Evolutionary conservation across 108 stramenopile genomes (phyloP).

Genomic region (Nannochloropsis salina): DNA sequence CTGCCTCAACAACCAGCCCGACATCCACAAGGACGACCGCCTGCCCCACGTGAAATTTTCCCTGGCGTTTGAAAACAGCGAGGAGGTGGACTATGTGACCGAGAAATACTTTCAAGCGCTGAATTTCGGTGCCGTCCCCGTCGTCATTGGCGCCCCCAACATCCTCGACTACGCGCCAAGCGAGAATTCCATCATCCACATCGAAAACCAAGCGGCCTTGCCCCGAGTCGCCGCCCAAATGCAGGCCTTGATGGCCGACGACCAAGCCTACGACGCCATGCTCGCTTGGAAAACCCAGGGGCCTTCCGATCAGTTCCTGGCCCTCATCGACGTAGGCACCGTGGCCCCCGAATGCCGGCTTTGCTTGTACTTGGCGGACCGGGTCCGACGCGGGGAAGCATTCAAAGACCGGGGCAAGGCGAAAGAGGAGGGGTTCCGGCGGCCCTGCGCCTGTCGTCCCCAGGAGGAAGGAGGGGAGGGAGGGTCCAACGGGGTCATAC

Average conservation of each 20-base stretch:
- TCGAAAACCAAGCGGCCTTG: not conserved
- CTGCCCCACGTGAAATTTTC: slow-evolving; percentile 6
- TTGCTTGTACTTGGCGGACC: slow-evolving; percentile 15
- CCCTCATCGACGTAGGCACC: not conserved
- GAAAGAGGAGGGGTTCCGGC: not conserved
- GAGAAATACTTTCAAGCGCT: slow-evolving; percentile 22
- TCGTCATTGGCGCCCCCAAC: slow-evolving; percentile 26
- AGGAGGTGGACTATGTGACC: slow-evolving; percentile 22
- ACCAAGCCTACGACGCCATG: slow-evolving; percentile 18
- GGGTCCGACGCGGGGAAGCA: not conserved
- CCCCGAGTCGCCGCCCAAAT: not conserved
- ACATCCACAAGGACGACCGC: not conserved
- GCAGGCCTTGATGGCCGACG: not conserved
- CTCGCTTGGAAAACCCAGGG: slow-evolving; percentile 19
- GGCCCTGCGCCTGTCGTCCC: slow-evolving; percentile 2
- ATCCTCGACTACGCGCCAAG: not conserved
- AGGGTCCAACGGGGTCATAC: not conserved
- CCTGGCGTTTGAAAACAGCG: slow-evolving; percentile 26
- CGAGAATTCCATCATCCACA: not conserved
- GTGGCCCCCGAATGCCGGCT: slow-evolving; percentile 18
- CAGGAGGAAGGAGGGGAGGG: not conserved
- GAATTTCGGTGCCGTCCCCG: slow-evolving; percentile 16
- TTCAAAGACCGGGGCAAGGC: not conserved
- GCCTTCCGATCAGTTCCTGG: not conserved
- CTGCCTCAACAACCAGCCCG: slow-evolving; percentile 11